phyloP scores from a whole-genome alignment of 208 protist genomes.

The Porcisia hertigi region DNA sequence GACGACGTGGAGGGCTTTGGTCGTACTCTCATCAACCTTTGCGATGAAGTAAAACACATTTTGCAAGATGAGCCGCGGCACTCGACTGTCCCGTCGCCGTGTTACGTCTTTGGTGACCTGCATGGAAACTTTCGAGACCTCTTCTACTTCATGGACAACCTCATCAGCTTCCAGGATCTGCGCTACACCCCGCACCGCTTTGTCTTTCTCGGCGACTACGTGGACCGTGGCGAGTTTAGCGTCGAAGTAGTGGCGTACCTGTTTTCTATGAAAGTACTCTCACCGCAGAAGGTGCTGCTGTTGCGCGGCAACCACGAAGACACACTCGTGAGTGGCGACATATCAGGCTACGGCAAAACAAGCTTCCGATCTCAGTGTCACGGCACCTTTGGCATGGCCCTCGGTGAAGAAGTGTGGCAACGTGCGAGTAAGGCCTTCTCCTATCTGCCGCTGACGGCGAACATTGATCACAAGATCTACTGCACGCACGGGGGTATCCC shows the following conservation, averaged over 20 bases:
- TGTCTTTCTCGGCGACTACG: constrained; percentile 99
- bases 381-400: constrained; percentile 67
- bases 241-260: constrained; percentile 93
- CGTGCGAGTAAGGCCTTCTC: constrained; percentile 84
- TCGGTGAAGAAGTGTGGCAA: constrained; percentile 90
- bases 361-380: constrained; percentile 92
- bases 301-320: constrained; percentile 95
- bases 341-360: constrained; percentile 84
- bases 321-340: constrained; percentile 91
- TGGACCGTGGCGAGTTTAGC: constrained; percentile 95
- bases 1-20: constrained; percentile 86
- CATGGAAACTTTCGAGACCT: constrained; percentile 95
- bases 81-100: constrained; percentile 69
- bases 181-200: constrained; percentile 94
- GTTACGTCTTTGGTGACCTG: constrained; percentile 95
- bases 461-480: constrained; percentile 93
- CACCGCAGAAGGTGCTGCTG: constrained; percentile 91
- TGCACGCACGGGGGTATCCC: constrained; percentile 95
- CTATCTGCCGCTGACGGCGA: constrained; percentile 89
- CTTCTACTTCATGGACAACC: constrained; percentile 93
- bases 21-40: constrained; percentile 79
- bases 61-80: constrained; percentile 78
- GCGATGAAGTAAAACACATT: constrained; percentile 69
- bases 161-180: constrained; percentile 91
- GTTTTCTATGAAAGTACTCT: constrained; percentile 91